Conservation (phyloP, 495 filamentous ascomycete genomes). For the Trichoderma reesei region DNA sequence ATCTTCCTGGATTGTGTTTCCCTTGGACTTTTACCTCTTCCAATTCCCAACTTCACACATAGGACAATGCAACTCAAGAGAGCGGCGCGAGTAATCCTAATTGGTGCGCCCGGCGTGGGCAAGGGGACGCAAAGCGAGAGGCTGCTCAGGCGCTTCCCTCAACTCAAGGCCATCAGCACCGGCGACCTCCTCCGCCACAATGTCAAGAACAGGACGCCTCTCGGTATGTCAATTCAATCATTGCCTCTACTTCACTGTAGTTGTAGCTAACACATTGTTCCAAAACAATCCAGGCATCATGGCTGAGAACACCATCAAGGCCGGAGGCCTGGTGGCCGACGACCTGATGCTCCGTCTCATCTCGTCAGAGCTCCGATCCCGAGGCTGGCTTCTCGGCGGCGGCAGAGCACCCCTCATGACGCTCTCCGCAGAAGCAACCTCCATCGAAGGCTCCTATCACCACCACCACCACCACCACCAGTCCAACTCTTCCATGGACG, state of each 20-base stretch:
- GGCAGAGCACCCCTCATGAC: conserved; percentile 30
- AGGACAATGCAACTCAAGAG: conserved; percentile 51
- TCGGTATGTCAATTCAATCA: conserved; percentile 48
- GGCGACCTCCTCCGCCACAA: conserved; percentile 87
- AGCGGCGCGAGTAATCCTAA: conserved; percentile 86
- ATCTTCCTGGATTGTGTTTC: too few species aligned
- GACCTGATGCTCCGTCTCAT: conserved; percentile 87
- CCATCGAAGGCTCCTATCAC: conserved; percentile 15
- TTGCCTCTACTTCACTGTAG: not conserved
- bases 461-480: too few species aligned
- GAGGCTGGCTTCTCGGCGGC: conserved; percentile 60
- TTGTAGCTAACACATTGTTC: conserved; percentile 6
- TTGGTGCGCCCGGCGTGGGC: conserved; percentile 85
- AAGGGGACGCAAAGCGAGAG: conserved; percentile 94
- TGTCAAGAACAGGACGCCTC: conserved; percentile 74
- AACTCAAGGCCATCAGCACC: conserved; percentile 85
- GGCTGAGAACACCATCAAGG: conserved; percentile 78
- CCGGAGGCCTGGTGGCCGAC: conserved; percentile 77
- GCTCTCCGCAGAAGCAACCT: conserved; percentile 26
- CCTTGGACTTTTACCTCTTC: not conserved
- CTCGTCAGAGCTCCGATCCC: conserved; percentile 68
- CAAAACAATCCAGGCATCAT: conserved; percentile 48
- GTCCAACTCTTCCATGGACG: conserved; percentile 19
- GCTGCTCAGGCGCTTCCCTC: conserved; percentile 73
- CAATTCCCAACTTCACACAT: not conserved